Conservation (phyloP, 805 yeast species). For the Clavispora santaluciae region DNA sequence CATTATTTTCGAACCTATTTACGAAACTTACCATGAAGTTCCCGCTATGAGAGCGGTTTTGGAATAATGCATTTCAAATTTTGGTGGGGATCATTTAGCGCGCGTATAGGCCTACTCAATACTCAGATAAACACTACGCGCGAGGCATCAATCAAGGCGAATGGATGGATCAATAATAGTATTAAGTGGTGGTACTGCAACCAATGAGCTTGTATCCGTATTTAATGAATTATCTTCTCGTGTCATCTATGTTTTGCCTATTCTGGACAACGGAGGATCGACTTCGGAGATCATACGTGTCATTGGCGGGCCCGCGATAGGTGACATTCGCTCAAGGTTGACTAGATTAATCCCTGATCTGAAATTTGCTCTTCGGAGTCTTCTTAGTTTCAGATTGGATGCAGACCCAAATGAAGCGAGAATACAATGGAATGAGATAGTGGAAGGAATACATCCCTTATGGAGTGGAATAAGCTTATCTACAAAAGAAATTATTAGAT, state of each 20-base stretch:
- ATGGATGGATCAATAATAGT: constrained; percentile 24
- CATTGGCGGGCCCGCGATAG: constrained; percentile 93
- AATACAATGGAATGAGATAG: constrained; percentile 68
- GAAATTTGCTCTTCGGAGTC: constrained; percentile 27
- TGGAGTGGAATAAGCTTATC: constrained; percentile 63
- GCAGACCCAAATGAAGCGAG: constrained; percentile 49
- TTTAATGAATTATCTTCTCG: constrained; percentile 43
- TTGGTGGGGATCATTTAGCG: no score
- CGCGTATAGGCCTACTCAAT: not conserved
- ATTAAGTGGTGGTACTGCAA: constrained; percentile 84
- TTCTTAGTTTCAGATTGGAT: constrained; percentile 47
- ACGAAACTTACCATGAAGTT: no score
- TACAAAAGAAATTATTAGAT: constrained; percentile 64
- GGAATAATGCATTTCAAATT: no score
- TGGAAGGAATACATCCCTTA: constrained; percentile 69
- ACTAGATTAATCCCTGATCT: constrained; percentile 65
- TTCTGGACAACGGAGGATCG: constrained; percentile 93
- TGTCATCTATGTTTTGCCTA: constrained; percentile 69
- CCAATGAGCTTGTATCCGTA: constrained; percentile 66
- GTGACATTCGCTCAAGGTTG: constrained; percentile 81
- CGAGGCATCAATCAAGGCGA: not conserved
- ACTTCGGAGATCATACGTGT: constrained; percentile 83
- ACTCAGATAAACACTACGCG: not conserved
- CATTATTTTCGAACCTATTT: no score
- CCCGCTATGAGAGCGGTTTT: no score